A percentile compares a stretch with the other conserved stretches of the same genome.
phyloP scores from a whole-genome alignment of 352 stramenopile species.

The Phytopythium helicoides region DNA sequence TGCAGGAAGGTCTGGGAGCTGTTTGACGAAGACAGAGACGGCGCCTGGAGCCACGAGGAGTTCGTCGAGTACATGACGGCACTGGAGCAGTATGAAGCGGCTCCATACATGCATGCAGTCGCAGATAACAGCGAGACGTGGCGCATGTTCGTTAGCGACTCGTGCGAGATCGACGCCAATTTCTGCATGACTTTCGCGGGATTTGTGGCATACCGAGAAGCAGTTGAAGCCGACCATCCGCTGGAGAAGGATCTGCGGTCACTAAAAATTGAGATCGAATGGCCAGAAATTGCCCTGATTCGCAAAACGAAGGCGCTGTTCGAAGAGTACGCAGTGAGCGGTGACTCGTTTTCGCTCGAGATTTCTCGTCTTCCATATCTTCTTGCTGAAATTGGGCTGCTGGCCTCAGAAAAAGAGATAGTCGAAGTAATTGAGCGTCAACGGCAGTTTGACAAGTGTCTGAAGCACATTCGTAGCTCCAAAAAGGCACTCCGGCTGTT shows the following conservation, averaged over 20 bases:
- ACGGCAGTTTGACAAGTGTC: conserved; percentile 35
- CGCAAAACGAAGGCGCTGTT: conserved; percentile 27
- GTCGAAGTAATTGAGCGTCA: conserved; percentile 33
- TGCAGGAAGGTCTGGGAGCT: conserved; percentile 44
- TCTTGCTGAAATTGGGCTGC: conserved; percentile 37
- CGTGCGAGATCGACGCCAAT: conserved; percentile 35
- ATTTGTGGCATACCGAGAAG: conserved; percentile 54
- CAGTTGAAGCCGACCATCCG: conserved; percentile 36
- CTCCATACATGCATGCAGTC: conserved; percentile 31
- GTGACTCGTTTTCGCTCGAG: not conserved
- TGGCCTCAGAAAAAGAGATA: conserved; percentile 31
- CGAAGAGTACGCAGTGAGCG: conserved; percentile 30
- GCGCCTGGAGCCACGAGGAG: conserved; percentile 48
- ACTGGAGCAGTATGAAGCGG: conserved; percentile 17
- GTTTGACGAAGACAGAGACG: conserved; percentile 59
- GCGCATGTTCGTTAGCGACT: conserved; percentile 67
- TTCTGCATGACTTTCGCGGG: conserved; percentile 51
- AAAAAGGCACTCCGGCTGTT: conserved; percentile 65
- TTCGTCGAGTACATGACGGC: conserved; percentile 60
- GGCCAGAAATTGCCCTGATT: conserved; percentile 23
- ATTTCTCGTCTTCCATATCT: conserved; percentile 32
- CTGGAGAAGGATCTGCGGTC: conserved; percentile 35
- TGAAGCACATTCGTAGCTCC: conserved; percentile 32
- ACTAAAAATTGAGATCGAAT: conserved; percentile 44
- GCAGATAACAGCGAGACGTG: conserved; percentile 40